phyloP scores from a whole-genome alignment of 345 rosid genomes.

The Eucalyptus decipiens region DNA sequence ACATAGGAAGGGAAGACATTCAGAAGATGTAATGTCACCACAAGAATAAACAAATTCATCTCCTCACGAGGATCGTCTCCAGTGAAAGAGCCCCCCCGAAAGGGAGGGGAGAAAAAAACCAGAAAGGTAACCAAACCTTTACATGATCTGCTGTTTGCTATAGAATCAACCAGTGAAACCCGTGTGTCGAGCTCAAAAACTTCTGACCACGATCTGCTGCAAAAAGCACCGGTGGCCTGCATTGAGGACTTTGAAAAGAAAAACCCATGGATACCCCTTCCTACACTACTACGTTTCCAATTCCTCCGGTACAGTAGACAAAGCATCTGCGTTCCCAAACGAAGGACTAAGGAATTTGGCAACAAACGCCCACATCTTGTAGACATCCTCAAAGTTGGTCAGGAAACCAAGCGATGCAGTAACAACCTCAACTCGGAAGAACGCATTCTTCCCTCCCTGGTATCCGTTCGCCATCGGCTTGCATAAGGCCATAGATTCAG shows the following conservation, averaged over 20 bases:
- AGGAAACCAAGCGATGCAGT: conserved; percentile 64
- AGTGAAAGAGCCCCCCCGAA: neutral
- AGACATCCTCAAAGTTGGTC: conserved; percentile 62
- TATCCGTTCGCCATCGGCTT: conserved; percentile 32
- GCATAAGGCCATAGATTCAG: conserved; percentile 31
- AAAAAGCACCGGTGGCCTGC: neutral
- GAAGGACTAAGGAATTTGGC: conserved; percentile 47
- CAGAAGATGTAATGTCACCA: neutral
- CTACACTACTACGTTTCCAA: conserved; percentile 22
- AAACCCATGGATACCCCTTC: neutral
- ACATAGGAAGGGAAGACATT: neutral
- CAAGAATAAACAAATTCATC: conserved; percentile 15
- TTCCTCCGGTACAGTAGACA: conserved; percentile 30
- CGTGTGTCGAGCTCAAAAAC: neutral
- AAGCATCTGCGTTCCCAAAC: conserved; percentile 14
- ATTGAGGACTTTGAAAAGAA: neutral
- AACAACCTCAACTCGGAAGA: conserved; percentile 48
- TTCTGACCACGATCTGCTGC: neutral
- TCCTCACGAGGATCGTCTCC: neutral
- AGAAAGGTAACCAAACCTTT: conserved; percentile 1
- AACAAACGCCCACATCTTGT: conserved; percentile 54
- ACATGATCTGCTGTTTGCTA: neutral
- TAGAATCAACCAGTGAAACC: neutral
- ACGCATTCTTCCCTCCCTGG: conserved; percentile 25
- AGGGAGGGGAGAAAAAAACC: neutral